phyloP scores from a whole-genome alignment of 1,284 basidiomycete species.

The Trichosporon coremiiforme region DNA sequence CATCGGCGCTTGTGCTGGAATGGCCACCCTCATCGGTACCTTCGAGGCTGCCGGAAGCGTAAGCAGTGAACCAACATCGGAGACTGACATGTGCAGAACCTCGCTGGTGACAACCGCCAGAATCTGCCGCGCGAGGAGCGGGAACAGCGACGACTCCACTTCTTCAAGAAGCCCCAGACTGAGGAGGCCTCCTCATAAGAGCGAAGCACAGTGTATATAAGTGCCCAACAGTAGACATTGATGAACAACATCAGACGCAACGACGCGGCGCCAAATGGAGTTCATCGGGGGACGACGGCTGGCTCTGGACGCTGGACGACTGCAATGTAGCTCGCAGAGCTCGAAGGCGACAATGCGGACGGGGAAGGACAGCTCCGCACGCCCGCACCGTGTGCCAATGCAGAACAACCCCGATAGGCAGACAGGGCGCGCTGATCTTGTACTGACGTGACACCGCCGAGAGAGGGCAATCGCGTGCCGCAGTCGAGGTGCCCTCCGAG shows the following conservation, averaged over 20 bases:
- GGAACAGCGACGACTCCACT: conserved; percentile 56
- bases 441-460: too few species aligned
- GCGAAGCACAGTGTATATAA: conserved; percentile 17
- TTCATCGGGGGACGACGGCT: neutral
- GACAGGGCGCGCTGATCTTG: too few species aligned
- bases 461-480: too few species aligned
- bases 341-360: too few species aligned
- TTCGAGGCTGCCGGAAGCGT: conserved; percentile 76
- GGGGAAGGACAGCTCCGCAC: too few species aligned
- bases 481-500: too few species aligned
- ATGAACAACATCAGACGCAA: conserved; percentile 28
- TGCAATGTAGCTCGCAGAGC: too few species aligned
- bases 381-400: too few species aligned
- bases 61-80: conserved; percentile 27
- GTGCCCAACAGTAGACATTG: conserved; percentile 30
- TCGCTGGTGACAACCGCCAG: conserved; percentile 50
- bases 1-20: conserved; percentile 73
- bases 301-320: neutral
- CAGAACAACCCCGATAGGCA: too few species aligned
- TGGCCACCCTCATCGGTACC: conserved; percentile 78
- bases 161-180: conserved; percentile 58
- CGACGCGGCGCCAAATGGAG: neutral
- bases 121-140: conserved; percentile 55
- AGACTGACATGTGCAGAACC: conserved; percentile 14
- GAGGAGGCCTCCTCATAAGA: conserved; percentile 36